Evolutionary conservation across 768 basidiomycete genomes (phyloP).

Genomic region (Lanmaoa rubissima): DNA sequence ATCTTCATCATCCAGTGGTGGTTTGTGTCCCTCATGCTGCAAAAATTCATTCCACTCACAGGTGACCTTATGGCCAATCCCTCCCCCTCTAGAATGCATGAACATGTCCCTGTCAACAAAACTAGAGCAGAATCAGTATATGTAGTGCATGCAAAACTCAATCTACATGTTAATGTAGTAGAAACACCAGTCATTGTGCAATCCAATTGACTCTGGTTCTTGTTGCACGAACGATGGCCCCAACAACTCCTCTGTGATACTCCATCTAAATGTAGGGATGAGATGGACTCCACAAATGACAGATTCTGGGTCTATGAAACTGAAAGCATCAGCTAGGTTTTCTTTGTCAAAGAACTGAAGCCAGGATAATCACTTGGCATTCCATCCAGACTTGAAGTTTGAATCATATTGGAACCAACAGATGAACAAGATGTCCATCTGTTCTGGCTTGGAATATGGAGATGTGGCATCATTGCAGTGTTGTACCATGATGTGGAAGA

Average conservation of each 20-base stretch:
- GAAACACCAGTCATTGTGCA: constrained; percentile 22
- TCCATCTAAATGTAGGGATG: constrained; percentile 39
- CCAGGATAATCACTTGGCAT: constrained; percentile 29
- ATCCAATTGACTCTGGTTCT: not conserved
- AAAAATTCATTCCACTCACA: constrained; percentile 9
- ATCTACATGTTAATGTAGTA: constrained; percentile 24
- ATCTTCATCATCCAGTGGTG: not conserved
- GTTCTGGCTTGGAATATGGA: not conserved
- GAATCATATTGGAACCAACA: constrained; percentile 36
- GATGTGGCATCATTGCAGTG: not conserved
- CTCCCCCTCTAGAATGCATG: not conserved
- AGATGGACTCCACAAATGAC: constrained; percentile 43
- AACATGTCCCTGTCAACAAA: not conserved
- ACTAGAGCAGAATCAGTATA: not conserved
- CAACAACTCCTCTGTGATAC: not conserved
- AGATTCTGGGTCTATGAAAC: constrained; percentile 43
- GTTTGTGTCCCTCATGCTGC: not conserved
- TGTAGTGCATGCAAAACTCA: not conserved
- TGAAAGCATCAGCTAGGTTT: constrained; percentile 33
- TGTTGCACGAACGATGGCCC: not conserved
- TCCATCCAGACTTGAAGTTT: constrained; percentile 24
- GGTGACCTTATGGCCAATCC: not conserved
- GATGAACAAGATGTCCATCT: constrained; percentile 44
- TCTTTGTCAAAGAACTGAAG: constrained; percentile 38
- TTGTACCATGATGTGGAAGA: not conserved